These are phyloP conservation scores for Termitomyces sp. DNA, from an alignment of 768 basidiomycete species.

Conservation along the genomic window DNA sequence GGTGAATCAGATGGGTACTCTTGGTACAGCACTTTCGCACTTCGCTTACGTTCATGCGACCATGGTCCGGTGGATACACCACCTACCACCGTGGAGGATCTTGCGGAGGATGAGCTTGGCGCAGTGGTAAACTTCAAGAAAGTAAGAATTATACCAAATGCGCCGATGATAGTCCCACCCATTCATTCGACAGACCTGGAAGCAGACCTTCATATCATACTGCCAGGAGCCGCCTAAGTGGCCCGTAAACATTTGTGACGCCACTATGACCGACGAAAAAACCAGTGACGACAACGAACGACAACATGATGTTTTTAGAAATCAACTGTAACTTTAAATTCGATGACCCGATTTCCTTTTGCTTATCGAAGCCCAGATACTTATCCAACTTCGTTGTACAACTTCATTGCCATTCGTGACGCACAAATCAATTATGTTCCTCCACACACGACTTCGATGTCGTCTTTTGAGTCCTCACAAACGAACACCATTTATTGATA, in stretches of 20 bases:
- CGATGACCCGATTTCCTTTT: background rate
- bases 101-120: conserved; percentile 3
- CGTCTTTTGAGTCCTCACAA: too few species aligned
- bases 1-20: conserved; percentile 3
- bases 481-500: too few species aligned
- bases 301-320: background rate
- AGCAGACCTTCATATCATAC: conserved; percentile 33
- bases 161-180: background rate
- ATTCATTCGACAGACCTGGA: conserved; percentile 21
- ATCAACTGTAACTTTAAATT: background rate
- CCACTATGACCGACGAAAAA: background rate
- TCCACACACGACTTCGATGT: too few species aligned
- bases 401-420: too few species aligned
- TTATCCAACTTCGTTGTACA: too few species aligned
- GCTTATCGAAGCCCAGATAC: too few species aligned
- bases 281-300: background rate
- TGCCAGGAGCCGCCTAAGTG: conserved; percentile 29
- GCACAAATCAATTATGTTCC: too few species aligned
- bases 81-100: conserved; percentile 15
- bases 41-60: conserved; percentile 7
- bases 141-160: background rate
- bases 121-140: background rate
- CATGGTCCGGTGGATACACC: conserved; percentile 16
- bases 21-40: background rate
- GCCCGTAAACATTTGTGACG: background rate